phyloP scores from a whole-genome alignment of 805 yeast species.

The Candida endomychidarum region DNA sequence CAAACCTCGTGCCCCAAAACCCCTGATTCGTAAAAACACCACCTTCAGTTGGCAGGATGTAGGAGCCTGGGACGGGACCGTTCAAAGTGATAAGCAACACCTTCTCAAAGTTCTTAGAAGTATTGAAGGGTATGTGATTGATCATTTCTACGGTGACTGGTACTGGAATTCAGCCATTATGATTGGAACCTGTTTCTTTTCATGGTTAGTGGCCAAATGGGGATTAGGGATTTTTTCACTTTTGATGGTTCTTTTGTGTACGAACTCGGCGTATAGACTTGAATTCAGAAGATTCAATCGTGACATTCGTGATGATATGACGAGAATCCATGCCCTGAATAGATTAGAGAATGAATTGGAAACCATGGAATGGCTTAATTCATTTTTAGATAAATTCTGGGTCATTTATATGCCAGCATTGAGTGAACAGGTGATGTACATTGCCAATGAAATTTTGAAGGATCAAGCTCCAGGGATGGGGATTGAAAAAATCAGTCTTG shows the following conservation, averaged over 20 bases:
- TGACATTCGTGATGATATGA: slow-evolving; percentile 73
- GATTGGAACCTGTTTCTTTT: slow-evolving; percentile 68
- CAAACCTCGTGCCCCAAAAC: slow-evolving; percentile 14
- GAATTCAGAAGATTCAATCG: slow-evolving; percentile 77
- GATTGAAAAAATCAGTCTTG: slow-evolving; percentile 69
- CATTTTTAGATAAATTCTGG: slow-evolving; percentile 80
- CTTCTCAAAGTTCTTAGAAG: slow-evolving; percentile 28
- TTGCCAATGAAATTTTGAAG: slow-evolving; percentile 65
- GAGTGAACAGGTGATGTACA: slow-evolving; percentile 68
- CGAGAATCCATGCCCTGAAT: slow-evolving; percentile 61
- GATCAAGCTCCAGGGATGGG: slow-evolving; percentile 83
- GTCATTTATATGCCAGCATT: slow-evolving; percentile 85
- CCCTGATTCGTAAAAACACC: slow-evolving; percentile 26
- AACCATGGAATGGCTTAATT: slow-evolving; percentile 80
- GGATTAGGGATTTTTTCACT: slow-evolving; percentile 68
- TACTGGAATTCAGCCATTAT: slow-evolving; percentile 66
- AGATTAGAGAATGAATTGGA: slow-evolving; percentile 62
- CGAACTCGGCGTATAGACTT: slow-evolving; percentile 66
- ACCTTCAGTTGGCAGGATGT: slow-evolving; percentile 43
- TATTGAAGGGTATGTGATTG: slow-evolving; percentile 60
- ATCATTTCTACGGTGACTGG: slow-evolving; percentile 70
- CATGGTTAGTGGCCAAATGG: slow-evolving; percentile 64
- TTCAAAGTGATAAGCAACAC: slow-evolving; percentile 23
- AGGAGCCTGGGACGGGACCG: slow-evolving; percentile 34
- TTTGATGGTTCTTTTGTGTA: slow-evolving; percentile 55